Percentiles rank a stretch among this genome's conserved stretches.
Conservation (phyloP, 805 yeast genomes). For the Komagataella ulmi region DNA sequence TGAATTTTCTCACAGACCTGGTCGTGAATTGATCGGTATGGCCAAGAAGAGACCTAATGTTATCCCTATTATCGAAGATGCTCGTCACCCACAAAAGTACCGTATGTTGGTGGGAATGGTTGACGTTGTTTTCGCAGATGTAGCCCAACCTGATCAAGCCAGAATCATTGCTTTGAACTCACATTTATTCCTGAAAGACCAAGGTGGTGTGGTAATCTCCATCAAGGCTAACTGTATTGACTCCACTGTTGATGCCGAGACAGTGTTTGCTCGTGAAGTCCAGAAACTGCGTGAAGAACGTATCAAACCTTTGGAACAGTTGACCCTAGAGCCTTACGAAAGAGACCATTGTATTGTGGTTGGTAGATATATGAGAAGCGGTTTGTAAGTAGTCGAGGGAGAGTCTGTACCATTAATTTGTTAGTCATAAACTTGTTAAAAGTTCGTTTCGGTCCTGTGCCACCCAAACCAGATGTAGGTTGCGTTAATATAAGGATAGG, state of each 20-base stretch:
- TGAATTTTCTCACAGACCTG: conserved; percentile 99
- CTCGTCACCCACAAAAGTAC: conserved; percentile 99
- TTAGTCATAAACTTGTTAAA: background rate
- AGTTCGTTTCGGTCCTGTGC: background rate
- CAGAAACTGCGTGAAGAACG: conserved; percentile 98
- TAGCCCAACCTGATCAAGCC: conserved; percentile 99
- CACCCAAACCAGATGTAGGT: background rate
- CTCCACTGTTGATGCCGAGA: conserved; percentile 98
- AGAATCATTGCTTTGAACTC: conserved; percentile 98
- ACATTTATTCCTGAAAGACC: conserved; percentile 94
- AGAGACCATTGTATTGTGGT: conserved; percentile 99
- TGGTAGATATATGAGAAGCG: conserved; percentile 92
- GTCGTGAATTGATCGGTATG: conserved; percentile 98
- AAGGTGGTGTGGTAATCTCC: conserved; percentile 97
- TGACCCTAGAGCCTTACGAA: conserved; percentile 98
- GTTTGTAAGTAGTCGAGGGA: conserved; percentile 24
- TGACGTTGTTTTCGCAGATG: conserved; percentile 97
- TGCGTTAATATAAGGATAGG: background rate
- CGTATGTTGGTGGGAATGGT: conserved; percentile 99
- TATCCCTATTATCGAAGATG: conserved; percentile 97
- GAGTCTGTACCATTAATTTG: background rate
- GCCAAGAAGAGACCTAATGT: conserved; percentile 99
- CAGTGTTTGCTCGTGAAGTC: conserved; percentile 98
- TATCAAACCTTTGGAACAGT: conserved; percentile 96
- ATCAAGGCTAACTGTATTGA: conserved; percentile 99